A percentile compares a stretch with the other conserved stretches of the same genome.
Conservation (phyloP, 164 flowering plant species). For the Litsea cubeba region DNA sequence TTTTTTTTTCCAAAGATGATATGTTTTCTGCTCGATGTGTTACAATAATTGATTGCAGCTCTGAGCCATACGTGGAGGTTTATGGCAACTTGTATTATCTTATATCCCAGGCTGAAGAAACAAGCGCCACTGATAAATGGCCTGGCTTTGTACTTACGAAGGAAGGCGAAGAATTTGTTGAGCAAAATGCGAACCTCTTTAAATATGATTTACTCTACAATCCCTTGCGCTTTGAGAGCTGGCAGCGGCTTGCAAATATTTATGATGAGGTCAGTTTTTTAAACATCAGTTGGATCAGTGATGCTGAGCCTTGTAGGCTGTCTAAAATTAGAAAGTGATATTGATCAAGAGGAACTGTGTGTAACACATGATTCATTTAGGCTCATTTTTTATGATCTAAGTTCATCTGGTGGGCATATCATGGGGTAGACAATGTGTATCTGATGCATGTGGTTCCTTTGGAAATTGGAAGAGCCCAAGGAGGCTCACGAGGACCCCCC, state of each 20-base stretch:
- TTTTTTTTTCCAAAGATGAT: neutral
- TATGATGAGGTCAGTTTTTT: conserved; percentile 75
- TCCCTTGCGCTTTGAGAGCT: conserved; percentile 83
- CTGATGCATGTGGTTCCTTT: neutral
- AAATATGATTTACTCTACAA: conserved; percentile 87
- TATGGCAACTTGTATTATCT: conserved; percentile 79
- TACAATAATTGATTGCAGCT: conserved; percentile 45
- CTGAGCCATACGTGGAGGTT: conserved; percentile 74
- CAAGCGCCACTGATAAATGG: conserved; percentile 92
- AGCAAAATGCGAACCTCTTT: conserved; percentile 83
- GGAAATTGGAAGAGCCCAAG: too few species aligned
- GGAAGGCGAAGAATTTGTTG: conserved; percentile 96
- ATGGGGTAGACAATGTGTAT: neutral
- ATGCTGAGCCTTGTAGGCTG: neutral
- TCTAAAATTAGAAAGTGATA: neutral
- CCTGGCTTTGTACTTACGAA: conserved; percentile 96
- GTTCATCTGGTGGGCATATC: neutral
- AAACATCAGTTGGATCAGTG: neutral
- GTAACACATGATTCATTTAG: neutral
- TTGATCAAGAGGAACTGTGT: too few species aligned
- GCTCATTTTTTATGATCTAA: neutral
- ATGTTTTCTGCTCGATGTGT: neutral
- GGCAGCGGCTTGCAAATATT: conserved; percentile 89
- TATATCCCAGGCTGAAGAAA: conserved; percentile 88
- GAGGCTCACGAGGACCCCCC: too few species aligned